Evolutionary conservation across 2,329 filamentous ascomycete species (phyloP).

Genomic region (Trichoderma arundinaceum): DNA sequence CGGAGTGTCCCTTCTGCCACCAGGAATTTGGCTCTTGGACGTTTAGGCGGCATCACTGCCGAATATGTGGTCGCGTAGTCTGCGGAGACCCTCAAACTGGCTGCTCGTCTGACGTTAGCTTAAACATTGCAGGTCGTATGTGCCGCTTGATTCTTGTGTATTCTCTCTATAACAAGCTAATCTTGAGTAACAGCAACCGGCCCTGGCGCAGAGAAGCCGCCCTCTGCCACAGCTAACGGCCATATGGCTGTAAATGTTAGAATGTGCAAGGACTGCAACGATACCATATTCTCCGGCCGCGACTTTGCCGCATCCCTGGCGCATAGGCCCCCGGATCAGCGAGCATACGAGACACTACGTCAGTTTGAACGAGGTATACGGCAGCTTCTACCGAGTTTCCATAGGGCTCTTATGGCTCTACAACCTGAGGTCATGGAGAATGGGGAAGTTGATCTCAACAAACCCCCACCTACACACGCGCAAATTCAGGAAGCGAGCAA

Average conservation of each 20-base stretch:
- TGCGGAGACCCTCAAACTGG: slow-evolving; percentile 84
- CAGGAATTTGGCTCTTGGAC: slow-evolving; percentile 95
- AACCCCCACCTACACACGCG: slow-evolving; percentile 58
- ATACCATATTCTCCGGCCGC: slow-evolving; percentile 65
- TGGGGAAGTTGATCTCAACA: slow-evolving; percentile 46
- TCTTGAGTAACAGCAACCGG: slow-evolving; percentile 32
- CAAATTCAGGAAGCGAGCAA: slow-evolving; percentile 87
- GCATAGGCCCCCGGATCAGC: slow-evolving; percentile 73
- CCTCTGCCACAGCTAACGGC: slow-evolving; percentile 40
- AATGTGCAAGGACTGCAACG: slow-evolving; percentile 88
- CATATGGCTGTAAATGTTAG: slow-evolving; percentile 79
- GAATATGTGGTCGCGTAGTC: slow-evolving; percentile 90
- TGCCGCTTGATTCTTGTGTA: neutral
- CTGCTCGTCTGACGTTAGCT: slow-evolving; percentile 82
- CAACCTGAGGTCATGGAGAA: slow-evolving; percentile 59
- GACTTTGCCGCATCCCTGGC: slow-evolving; percentile 77
- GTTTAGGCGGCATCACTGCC: slow-evolving; percentile 91
- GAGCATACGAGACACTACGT: slow-evolving; percentile 79
- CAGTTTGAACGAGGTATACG: slow-evolving; percentile 90
- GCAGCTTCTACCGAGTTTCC: slow-evolving; percentile 81
- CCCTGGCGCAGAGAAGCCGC: slow-evolving; percentile 51
- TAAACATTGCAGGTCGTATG: slow-evolving; percentile 70
- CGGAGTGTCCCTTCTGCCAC: slow-evolving; percentile 89
- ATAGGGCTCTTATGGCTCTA: slow-evolving; percentile 73
- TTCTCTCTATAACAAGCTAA: neutral